Evolutionary conservation across 1,284 basidiomycete species (phyloP), one percentile per base, ranked within the genome.

Genomic region (Rhodotorula mucilaginosa): DNA sequence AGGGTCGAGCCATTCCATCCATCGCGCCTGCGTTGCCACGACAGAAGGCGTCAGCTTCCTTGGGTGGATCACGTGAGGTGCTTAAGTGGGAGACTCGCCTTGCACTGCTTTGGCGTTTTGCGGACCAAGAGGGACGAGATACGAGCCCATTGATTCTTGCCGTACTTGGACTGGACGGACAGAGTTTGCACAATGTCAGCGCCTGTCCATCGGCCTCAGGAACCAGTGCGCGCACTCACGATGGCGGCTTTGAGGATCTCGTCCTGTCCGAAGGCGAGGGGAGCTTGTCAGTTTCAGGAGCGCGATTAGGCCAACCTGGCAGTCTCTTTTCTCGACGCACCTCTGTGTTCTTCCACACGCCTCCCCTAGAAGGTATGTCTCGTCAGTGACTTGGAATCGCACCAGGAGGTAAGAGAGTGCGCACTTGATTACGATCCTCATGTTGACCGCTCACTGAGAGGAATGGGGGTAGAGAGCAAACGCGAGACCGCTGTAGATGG

Each of bases 1-100:
- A 12, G 97, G 97, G 82, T 99, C 97, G 66, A 99, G 85, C 97
- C 97, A 99, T 84, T 99, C 97, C 82, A 97, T 98, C 97, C 97
- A 99, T 70, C 85, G 80, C 39, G 75, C 75, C 75, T 75, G 64
- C 19, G 13, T 1, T 18, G n/a, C 3, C 15, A 5, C 7, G 26
- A 26, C n/a, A 10, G 58, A 31, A 18, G 29, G 46, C 6, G 26
- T 46, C 57, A 58, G 34, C 13, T 21, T 44, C 3, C 10, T 15
- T 15, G 10, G 21, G 3, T 12, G 23, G 23, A 34, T 18, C 3
- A 21, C 15, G 23, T 1, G 7, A 8, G 23, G 13, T 7, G 4
- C 5, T 46, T 16, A 6, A 34, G 46, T 19, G 52, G 39, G 58
- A 52, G 72, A 58, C 92, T 88, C 5, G 96, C 97, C 83, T 99